Base-by-base conservation (phyloP, 2,329 filamentous ascomycete species). In the Furcasterigmium furcatum region DNA sequence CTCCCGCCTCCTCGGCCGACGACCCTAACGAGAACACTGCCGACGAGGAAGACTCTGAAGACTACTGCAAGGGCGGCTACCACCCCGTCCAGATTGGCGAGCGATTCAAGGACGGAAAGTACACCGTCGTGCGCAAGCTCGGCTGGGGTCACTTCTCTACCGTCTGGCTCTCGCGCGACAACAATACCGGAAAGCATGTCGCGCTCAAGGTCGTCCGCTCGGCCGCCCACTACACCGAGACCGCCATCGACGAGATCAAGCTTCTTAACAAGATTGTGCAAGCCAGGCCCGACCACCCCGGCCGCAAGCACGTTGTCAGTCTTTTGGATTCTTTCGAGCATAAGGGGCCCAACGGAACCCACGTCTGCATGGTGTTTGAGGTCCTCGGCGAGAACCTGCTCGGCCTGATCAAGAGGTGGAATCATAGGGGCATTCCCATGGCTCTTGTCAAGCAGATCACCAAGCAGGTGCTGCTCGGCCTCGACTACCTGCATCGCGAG, bases 131-230 rank as follows among this genome's bases (percentile, higher is more conserved):
- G 66, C 87, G 91, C 71, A 97, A 97, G 75, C 79, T 97, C 44
- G 92, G 92, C 56, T 97, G 92, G 92, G 94, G 94, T 52, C 92
- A 97, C 64, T 99, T 97, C 72, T 96, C 92, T n/a, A 99, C 92
- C 27, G 92, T 97, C 56, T 97, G 83, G 83, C 70, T 87, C 39
- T 85, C 82, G 52, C 72, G 87, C 66, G 92, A 97, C 72, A 96
- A 95, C 60, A 82, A 77, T 48, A 91, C 84, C 48, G 85, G 85
- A 62, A 96, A 95, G 72, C 94, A 99, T 67, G 94, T 99, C 60
- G 94, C 94, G 46, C 80, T 99, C 58, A 99, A 99, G 72, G 92
- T 99, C 50, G 94, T 99, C 52, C 89, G 94, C 58, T 97, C 92
- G 29, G 94, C 94, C 47, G 91, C 92, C 49, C 94, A 99, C 74